Percentiles rank a stretch among this genome's conserved stretches.
phyloP scores from a whole-genome alignment of 208 protist genomes.

The Acanthamoeba castellanii region DNA sequence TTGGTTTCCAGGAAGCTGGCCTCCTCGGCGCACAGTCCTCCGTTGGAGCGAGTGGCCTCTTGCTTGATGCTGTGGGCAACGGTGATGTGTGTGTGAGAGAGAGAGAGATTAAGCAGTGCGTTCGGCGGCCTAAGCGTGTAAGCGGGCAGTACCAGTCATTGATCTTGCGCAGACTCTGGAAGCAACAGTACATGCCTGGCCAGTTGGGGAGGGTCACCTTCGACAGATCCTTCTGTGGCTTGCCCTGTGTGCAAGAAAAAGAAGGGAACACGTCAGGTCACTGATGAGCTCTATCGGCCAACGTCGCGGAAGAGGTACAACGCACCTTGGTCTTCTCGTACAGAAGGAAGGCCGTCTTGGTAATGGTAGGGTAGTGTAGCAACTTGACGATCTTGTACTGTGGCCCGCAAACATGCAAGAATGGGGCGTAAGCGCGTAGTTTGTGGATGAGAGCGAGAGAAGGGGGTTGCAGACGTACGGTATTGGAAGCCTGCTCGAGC shows the following conservation, averaged over 20 bases:
- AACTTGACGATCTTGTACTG: slow-evolving; percentile 39
- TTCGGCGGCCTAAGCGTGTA: background rate
- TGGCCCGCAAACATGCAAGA: background rate
- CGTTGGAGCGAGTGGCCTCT: background rate
- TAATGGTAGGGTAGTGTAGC: slow-evolving; percentile 40
- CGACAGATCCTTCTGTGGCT: slow-evolving; percentile 57
- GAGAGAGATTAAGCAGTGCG: background rate
- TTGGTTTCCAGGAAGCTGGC: slow-evolving; percentile 31
- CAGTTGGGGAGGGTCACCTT: slow-evolving; percentile 56
- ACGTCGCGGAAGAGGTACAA: background rate
- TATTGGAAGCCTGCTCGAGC: slow-evolving; percentile 19
- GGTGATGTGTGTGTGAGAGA: background rate
- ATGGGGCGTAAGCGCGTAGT: background rate
- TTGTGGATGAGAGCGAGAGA: background rate
- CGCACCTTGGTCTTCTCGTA: slow-evolving; percentile 51
- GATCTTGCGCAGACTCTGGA: slow-evolving; percentile 64
- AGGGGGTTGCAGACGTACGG: background rate
- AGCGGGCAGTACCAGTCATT: background rate
- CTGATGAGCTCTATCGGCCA: background rate
- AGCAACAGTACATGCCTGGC: slow-evolving; percentile 61
- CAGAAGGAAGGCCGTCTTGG: slow-evolving; percentile 25
- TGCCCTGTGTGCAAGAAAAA: background rate
- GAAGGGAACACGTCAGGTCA: background rate
- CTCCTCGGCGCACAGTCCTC: slow-evolving; percentile 7
- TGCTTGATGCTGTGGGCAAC: background rate